These are phyloP conservation scores for Pezicula neosporulosa DNA, from an alignment of 2,329 filamentous ascomycete genomes.

Conservation along the genomic window DNA sequence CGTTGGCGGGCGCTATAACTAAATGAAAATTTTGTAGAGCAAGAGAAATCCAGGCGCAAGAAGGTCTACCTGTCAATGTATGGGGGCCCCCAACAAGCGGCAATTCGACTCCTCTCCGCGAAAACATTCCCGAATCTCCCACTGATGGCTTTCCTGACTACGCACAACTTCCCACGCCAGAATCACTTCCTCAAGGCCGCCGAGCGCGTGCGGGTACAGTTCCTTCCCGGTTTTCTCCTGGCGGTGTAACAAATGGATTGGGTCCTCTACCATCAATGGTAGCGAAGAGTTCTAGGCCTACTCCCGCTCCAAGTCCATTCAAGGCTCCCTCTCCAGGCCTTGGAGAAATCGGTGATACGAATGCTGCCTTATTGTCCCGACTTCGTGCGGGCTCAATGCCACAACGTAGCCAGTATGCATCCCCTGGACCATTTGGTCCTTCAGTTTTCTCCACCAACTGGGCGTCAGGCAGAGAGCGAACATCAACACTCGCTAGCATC, in stretches of 20 bases:
- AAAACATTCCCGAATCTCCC: slow-evolving; percentile 96
- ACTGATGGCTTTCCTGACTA: slow-evolving; percentile 95
- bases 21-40: slow-evolving; percentile 53
- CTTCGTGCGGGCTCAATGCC: slow-evolving; percentile 93
- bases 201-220: slow-evolving; percentile 90
- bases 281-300: slow-evolving; percentile 78
- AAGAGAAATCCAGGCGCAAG: slow-evolving; percentile 94
- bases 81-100: slow-evolving; percentile 97
- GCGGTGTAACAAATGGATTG: slow-evolving; percentile 56
- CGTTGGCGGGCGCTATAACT: slow-evolving; percentile 4
- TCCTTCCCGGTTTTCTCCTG: slow-evolving; percentile 88
- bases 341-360: slow-evolving; percentile 45
- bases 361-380: slow-evolving; percentile 76
- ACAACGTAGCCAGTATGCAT: slow-evolving; percentile 70
- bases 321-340: slow-evolving; percentile 61
- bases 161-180: slow-evolving; percentile 65
- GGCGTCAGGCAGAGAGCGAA: slow-evolving; percentile 76
- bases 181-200: slow-evolving; percentile 64
- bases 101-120: slow-evolving; percentile 91
- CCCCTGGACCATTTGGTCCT: slow-evolving; percentile 72
- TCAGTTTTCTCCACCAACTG: slow-evolving; percentile 87
- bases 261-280: slow-evolving; percentile 48
- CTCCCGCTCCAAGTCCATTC: slow-evolving; percentile 84
- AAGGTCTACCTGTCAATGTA: slow-evolving; percentile 72
- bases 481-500: slow-evolving; percentile 77